Evolutionary conservation across 2,329 filamentous ascomycete genomes (phyloP).

Genomic region (Aspergillus persii): DNA sequence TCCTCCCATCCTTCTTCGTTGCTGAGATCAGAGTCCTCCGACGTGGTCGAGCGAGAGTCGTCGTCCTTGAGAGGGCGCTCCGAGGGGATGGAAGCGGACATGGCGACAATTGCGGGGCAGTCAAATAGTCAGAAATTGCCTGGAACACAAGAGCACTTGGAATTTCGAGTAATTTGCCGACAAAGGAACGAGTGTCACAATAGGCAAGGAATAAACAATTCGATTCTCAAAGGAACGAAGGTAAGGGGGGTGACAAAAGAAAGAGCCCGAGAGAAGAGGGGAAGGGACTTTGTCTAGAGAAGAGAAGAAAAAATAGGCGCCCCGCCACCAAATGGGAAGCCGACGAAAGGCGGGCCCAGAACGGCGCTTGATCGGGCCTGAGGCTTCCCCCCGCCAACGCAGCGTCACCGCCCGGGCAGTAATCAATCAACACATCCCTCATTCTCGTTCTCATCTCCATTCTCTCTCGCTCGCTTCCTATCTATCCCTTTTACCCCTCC

Average conservation of each 20-base stretch:
- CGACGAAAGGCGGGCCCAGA: conserved; percentile 11
- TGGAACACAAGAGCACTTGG: neutral
- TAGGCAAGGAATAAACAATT: neutral
- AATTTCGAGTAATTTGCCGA: neutral
- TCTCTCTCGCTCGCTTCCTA: conserved; percentile 4
- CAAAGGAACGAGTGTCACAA: neutral
- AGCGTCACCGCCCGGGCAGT: conserved; percentile 17
- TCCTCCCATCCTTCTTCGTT: conserved; percentile 57
- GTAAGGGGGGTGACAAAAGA: neutral
- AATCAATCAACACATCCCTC: neutral
- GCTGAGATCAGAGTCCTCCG: conserved; percentile 47
- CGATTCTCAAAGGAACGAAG: neutral
- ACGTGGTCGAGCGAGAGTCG: conserved; percentile 29
- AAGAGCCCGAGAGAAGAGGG: neutral
- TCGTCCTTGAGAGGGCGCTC: conserved; percentile 22
- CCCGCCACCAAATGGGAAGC: conserved; percentile 11
- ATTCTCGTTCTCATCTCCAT: neutral
- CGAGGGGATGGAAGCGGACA: conserved; percentile 30
- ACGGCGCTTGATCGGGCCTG: conserved; percentile 13
- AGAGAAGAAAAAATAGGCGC: conserved; percentile 18
- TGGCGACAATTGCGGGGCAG: conserved; percentile 13
- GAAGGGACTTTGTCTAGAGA: neutral
- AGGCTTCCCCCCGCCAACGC: conserved; percentile 23
- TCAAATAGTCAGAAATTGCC: neutral
- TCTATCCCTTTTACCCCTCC: neutral